phyloP scores from a whole-genome alignment of 2,329 filamentous ascomycete species.

The Pseudogymnoascus sp. region DNA sequence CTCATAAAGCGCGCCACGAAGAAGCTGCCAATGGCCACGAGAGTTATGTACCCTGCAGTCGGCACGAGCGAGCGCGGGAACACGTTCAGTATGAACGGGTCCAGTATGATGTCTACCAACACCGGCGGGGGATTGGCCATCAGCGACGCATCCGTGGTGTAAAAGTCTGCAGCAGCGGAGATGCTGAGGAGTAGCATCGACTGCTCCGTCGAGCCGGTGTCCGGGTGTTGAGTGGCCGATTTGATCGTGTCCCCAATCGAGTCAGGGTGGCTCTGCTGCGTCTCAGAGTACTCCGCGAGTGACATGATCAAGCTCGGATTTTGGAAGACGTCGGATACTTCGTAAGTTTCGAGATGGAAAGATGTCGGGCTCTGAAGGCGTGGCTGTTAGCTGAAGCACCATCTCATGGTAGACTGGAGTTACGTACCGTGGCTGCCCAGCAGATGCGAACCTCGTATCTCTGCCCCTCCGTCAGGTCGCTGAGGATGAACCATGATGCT shows the following conservation, averaged over 20 bases:
- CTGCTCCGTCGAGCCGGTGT: constrained; percentile 7
- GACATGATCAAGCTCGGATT: constrained; percentile 56
- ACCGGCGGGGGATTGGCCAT: constrained; percentile 72
- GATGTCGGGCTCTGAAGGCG: constrained; percentile 68
- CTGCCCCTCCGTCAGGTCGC: constrained; percentile 58
- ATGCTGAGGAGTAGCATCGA: constrained; percentile 49
- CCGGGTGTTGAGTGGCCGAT: constrained; percentile 13
- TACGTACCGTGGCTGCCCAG: constrained; percentile 82
- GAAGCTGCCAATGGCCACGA: constrained; percentile 43
- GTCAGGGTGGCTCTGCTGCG: constrained; percentile 33
- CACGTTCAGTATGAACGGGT: constrained; percentile 73
- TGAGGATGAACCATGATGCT: constrained; percentile 72
- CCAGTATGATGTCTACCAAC: constrained; percentile 72
- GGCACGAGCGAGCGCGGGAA: constrained; percentile 71
- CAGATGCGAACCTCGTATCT: constrained; percentile 89
- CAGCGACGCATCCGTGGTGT: constrained; percentile 61
- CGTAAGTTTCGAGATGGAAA: constrained; percentile 61
- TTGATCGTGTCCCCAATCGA: constrained; percentile 14
- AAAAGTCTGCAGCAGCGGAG: constrained; percentile 75
- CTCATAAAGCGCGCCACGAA: constrained; percentile 23
- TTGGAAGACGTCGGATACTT: constrained; percentile 52
- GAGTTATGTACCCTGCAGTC: constrained; percentile 58
- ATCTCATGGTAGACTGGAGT: not conserved
- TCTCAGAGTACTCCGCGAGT: constrained; percentile 52
- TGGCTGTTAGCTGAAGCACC: constrained; percentile 13